phyloP scores from a whole-genome alignment of 352 stramenopile genomes.

The Phytophthora meadii region DNA sequence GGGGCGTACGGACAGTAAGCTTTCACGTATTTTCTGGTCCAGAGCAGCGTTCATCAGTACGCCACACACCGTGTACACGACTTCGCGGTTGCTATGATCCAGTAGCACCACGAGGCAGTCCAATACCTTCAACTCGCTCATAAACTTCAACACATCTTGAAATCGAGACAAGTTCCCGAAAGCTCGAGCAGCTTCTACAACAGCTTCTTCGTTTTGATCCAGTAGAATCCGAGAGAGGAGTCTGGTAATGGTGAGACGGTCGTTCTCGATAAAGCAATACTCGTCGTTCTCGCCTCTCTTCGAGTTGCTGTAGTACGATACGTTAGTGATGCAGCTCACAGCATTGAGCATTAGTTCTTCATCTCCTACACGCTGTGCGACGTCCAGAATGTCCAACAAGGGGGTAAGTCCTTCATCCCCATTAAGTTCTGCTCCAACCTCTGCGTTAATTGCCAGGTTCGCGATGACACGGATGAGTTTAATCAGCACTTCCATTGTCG shows the following conservation, averaged over 20 bases:
- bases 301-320: constrained; percentile 74
- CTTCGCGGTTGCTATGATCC: constrained; percentile 77
- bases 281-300: not conserved
- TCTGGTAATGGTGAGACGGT: constrained; percentile 49
- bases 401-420: constrained; percentile 33
- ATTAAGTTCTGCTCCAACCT: constrained; percentile 61
- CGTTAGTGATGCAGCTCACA: constrained; percentile 88
- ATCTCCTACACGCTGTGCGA: constrained; percentile 37
- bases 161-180: constrained; percentile 89
- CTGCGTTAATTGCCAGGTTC: constrained; percentile 84
- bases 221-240: constrained; percentile 62
- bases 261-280: constrained; percentile 51
- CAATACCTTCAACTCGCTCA: constrained; percentile 67
- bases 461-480: constrained; percentile 85
- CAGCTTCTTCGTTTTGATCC: constrained; percentile 81
- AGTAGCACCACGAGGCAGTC: constrained; percentile 79
- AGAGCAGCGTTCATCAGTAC: constrained; percentile 88
- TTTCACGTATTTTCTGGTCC: constrained; percentile 43
- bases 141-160: constrained; percentile 62
- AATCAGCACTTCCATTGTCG: constrained; percentile 72
- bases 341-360: constrained; percentile 92
- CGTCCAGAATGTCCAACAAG: constrained; percentile 56
- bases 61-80: constrained; percentile 82
- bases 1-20: constrained; percentile 44
- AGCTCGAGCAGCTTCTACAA: constrained; percentile 81